Evolutionary conservation across 2,329 filamentous ascomycete genomes (phyloP), one percentile per base, ranked within the genome.

Genomic region (Fusarium incarnatum): DNA sequence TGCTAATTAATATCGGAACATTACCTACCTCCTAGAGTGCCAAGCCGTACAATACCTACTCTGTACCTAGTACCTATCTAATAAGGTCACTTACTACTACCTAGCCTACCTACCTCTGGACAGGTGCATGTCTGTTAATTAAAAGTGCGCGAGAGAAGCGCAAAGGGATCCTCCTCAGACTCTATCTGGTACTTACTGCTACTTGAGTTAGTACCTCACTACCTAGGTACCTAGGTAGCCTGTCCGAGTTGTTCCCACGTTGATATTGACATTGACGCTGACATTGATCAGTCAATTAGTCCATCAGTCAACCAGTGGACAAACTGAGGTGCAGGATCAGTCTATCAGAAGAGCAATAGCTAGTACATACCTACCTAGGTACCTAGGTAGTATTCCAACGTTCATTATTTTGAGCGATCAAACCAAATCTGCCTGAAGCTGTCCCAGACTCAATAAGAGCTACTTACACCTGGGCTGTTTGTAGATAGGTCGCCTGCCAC

Each of bases 121-220:
- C n/a, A 11, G 22, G 25, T 52, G 48, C 16, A 37, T 20, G 20
- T 32, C 32, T 20, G 18, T 40, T 41, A 34, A 60, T 42, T 30
- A 37, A 37, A 34, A 63, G 28, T 41, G 55, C 34, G 34, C 46
- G 46, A 46, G 48, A 55, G 42, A 44, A 41, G 52, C 25, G 45
- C 54, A 67, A 59, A 41, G 45, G 64, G 28, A 59, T 53, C 47
- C 54, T 67, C 49, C 47, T 25, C 42, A 52, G 57, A 48, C 42
- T 55, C 42, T 16, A 16, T 15, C 15, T 34, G 15, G 12, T 30
- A 30, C 28, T 7, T 30, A 13, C 5, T 28, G 5, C 28, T 28
- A 28, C 28, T 8, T 10, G 23, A 25, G 8, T 12, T 28, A 28
- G 10, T 30, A 30, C 28, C 27, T 9, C 9, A 34, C 15, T 16